A percentile compares a stretch with the other conserved stretches of the same genome.
phyloP scores from a whole-genome alignment of 768 basidiomycete species.

The Lentinus brumalis region DNA sequence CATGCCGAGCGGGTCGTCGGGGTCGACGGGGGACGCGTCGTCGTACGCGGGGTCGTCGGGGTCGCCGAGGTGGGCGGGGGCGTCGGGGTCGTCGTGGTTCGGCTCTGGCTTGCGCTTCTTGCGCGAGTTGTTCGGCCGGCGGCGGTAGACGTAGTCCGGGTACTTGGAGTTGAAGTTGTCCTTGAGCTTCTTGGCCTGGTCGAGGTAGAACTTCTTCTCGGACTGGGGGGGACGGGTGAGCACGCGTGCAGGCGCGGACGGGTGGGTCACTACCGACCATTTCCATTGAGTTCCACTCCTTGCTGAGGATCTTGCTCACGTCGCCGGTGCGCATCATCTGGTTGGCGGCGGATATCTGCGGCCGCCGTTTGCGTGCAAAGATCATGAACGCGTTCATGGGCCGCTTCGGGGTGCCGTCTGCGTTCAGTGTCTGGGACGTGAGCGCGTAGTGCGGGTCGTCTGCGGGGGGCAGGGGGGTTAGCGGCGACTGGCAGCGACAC shows the following conservation, averaged over 20 bases:
- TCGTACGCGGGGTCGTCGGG: slow-evolving; percentile 35
- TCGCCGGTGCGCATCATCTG: slow-evolving; percentile 90
- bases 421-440: slow-evolving; percentile 79
- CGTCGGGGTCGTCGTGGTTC: slow-evolving; percentile 33
- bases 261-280: slow-evolving; percentile 48
- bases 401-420: slow-evolving; percentile 85
- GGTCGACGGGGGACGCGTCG: slow-evolving; percentile 44
- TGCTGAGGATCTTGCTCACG: slow-evolving; percentile 84
- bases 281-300: slow-evolving; percentile 83
- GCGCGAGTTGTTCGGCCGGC: slow-evolving; percentile 85
- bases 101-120: slow-evolving; percentile 53
- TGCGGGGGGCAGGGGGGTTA: slow-evolving; percentile 17
- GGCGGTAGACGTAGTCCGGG: slow-evolving; percentile 88
- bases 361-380: slow-evolving; percentile 78
- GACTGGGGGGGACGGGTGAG: slow-evolving; percentile 41
- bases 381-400: slow-evolving; percentile 97
- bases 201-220: slow-evolving; percentile 86
- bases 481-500: not conserved
- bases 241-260: slow-evolving; percentile 9
- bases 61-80: slow-evolving; percentile 33
- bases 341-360: slow-evolving; percentile 84
- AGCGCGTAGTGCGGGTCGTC: slow-evolving; percentile 50
- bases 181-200: slow-evolving; percentile 84
- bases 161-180: slow-evolving; percentile 85
- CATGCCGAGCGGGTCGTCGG: slow-evolving; percentile 24